phyloP scores from a whole-genome alignment of 352 stramenopile genomes.

The Phytophthora quininea region DNA sequence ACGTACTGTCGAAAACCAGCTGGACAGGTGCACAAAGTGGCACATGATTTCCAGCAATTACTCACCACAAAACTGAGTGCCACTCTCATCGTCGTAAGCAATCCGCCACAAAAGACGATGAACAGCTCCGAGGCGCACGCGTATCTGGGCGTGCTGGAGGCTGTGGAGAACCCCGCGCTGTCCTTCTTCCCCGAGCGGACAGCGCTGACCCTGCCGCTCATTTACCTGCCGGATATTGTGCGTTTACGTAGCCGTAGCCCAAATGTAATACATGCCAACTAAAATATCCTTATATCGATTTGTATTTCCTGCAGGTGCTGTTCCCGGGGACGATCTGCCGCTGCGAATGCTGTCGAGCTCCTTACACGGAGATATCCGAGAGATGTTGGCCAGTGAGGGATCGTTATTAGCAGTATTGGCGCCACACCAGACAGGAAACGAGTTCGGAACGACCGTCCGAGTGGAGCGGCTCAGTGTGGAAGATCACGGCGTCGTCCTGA shows the following conservation, averaged over 20 bases:
- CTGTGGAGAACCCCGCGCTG: conserved; percentile 53
- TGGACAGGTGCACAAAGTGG: too few relatives aligned
- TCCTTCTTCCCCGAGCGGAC: conserved; percentile 55
- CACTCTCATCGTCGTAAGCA: background rate
- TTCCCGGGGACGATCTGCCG: conserved; percentile 81
- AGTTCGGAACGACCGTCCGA: conserved; percentile 73
- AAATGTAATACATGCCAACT: background rate
- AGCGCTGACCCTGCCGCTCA: conserved; percentile 65
- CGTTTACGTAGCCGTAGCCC: background rate
- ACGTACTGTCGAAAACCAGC: background rate
- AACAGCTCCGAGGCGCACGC: conserved; percentile 41
- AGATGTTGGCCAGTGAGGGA: conserved; percentile 49
- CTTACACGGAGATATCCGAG: conserved; percentile 50
- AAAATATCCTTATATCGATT: background rate
- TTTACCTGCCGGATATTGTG: conserved; percentile 82
- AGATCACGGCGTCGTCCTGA: conserved; percentile 50
- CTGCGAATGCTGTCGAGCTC: conserved; percentile 75
- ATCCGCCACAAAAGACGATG: background rate
- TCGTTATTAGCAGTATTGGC: conserved; percentile 66
- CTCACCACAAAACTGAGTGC: too few relatives aligned
- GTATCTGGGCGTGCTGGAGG: conserved; percentile 77
- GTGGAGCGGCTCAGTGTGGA: conserved; percentile 68
- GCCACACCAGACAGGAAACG: conserved; percentile 53
- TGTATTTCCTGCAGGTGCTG: conserved; percentile 52
- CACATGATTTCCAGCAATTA: too few relatives aligned